Base-by-base conservation (phyloP, 768 basidiomycete genomes). In the Serendipita sp. region DNA sequence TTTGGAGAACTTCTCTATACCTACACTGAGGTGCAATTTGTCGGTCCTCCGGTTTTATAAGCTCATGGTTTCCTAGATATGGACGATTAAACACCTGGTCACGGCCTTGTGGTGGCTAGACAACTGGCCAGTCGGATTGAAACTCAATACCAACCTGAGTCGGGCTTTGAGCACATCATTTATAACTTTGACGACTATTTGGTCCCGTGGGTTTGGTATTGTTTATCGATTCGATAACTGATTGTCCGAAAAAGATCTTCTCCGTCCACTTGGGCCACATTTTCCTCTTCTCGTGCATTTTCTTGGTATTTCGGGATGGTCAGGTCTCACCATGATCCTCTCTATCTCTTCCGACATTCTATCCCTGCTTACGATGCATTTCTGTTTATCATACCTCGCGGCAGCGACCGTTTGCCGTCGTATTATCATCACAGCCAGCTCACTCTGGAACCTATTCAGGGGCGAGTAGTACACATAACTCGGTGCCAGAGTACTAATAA, bases 61-160 rank as follows among this genome's bases (percentile, higher is more conserved):
- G 34, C 16, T 45, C 2, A 20, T 53, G 1, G 2, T 3, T 28
- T 22, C 28, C 13, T 63, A 77, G 75, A 48, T 33, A 1, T 73
- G 76, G 64, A 69, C 83, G 1, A 74, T 86, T 3, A 69, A 75
- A 2, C 72, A 74, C 53, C 70, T 86, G 7, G 78, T 80, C 44
- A 73, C 74, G 16, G 76, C 79, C 0, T 75, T 97, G 1, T 67
- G 77, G 1, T 97, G 93, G 94, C 78, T 99, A 13, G 88, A 96
- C 70, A 82, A 87, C 64, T 98, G 95, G 95, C 95, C 95, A 0
- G 92, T 85, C 1, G 95, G 96, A 0, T 74, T 99, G 42, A 99
- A 99, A 72, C 83, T 99, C 61, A 98, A 98, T 69, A 90, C 90
- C 0, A 90, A 97, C 67, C 79, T 99, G n/a, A 90, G 90, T 67